phyloP scores from a whole-genome alignment of 2,329 filamentous ascomycete species.

The Drechslerella coelobrocha region DNA sequence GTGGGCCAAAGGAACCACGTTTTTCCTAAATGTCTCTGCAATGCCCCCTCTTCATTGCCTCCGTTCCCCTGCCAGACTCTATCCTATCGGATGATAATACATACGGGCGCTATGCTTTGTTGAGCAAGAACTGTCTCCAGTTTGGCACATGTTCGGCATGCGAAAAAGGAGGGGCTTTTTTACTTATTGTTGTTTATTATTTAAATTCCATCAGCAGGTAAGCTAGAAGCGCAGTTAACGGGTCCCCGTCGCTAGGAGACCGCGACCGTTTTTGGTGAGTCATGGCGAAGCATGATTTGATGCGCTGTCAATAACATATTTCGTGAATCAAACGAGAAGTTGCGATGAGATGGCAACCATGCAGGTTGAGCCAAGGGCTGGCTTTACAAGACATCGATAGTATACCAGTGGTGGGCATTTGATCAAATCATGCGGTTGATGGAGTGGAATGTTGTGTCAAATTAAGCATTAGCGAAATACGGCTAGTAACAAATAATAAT shows the following conservation, averaged over 20 bases:
- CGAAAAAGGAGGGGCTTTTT: neutral
- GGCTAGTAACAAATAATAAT: too few relatives aligned
- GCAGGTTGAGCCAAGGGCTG: too few relatives aligned
- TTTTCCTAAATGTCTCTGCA: neutral
- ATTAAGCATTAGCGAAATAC: conserved; percentile 8
- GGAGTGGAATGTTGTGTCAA: neutral
- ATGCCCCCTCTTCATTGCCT: neutral
- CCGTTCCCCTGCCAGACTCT: conserved; percentile 7
- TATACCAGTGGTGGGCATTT: too few relatives aligned
- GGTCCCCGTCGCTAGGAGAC: too few relatives aligned
- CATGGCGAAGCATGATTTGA: conserved; percentile 20
- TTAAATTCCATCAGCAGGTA: too few relatives aligned
- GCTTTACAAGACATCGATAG: too few relatives aligned
- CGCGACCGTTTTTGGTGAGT: conserved; percentile 12
- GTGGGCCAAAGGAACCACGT: conserved; percentile 39
- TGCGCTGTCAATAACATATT: conserved; percentile 43
- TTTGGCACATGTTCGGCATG: conserved; percentile 18
- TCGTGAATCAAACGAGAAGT: neutral
- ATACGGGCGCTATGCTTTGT: conserved; percentile 46
- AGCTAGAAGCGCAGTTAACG: conserved; percentile 36
- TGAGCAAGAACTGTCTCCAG: conserved; percentile 47
- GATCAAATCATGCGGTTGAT: neutral
- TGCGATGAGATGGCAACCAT: neutral
- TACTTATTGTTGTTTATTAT: too few relatives aligned
- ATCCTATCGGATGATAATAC: conserved; percentile 34